Evolutionary conservation across 306 rosid species (phyloP).

Genomic region (Citrullus mucosospermus): DNA sequence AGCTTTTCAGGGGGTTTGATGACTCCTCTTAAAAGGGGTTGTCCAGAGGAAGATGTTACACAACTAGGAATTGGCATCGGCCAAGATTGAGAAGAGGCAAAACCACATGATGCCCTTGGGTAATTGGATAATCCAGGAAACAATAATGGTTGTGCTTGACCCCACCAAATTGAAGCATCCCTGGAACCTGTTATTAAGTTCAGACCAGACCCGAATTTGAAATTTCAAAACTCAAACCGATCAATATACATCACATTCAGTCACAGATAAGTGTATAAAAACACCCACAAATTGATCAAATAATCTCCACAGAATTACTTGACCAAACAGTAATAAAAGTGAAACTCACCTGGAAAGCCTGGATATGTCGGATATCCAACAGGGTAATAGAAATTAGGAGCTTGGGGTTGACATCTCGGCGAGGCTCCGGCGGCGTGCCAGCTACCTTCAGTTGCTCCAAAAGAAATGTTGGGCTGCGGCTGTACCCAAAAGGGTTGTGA

Average conservation of each 20-base stretch:
- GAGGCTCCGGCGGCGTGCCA: neutral
- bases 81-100: conserved; percentile 14
- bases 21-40: conserved; percentile 19
- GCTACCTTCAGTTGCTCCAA: neutral
- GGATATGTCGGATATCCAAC: conserved; percentile 28
- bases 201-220: neutral
- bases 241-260: neutral
- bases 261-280: neutral
- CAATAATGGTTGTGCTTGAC: conserved; percentile 32
- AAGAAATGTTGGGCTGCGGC: conserved; percentile 1
- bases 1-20: conserved; percentile 20
- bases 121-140: conserved; percentile 17
- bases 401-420: neutral
- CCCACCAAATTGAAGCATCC: conserved; percentile 32
- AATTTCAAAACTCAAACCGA: neutral
- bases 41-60: neutral
- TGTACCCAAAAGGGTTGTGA: conserved; percentile 28
- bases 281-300: neutral
- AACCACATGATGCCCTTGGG: conserved; percentile 20
- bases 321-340: neutral
- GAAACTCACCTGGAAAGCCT: conserved; percentile 30
- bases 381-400: conserved; percentile 30
- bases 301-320: neutral
- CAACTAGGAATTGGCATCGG: neutral
- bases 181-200: conserved; percentile 28